These are phyloP conservation scores for Inga leiocalycina DNA, from an alignment of 306 rosid genomes.

Conservation along the genomic window DNA sequence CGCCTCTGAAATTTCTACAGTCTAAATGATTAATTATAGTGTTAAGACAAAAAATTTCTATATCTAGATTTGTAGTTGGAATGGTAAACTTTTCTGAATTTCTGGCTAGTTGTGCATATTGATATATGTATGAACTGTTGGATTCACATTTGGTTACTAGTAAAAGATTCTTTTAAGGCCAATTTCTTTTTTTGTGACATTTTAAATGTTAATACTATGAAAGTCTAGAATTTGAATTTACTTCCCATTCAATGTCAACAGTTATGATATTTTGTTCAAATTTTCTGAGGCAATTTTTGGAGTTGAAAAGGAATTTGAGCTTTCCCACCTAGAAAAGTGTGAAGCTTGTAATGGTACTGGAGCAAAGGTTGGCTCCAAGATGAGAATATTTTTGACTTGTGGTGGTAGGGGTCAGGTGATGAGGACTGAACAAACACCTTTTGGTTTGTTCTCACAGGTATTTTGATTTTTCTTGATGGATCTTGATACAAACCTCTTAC, in stretches of 20 bases:
- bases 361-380: slow-evolving; percentile 83
- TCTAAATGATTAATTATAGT: slow-evolving; percentile 7
- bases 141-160: background rate
- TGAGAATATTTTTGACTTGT: slow-evolving; percentile 92
- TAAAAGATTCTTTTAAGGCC: background rate
- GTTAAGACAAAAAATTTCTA: background rate
- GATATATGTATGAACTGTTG: background rate
- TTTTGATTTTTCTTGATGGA: slow-evolving; percentile 24
- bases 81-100: background rate
- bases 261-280: slow-evolving; percentile 84
- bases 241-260: slow-evolving; percentile 51
- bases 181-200: background rate
- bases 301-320: slow-evolving; percentile 91
- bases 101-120: background rate
- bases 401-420: slow-evolving; percentile 99
- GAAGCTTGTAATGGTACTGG: slow-evolving; percentile 89
- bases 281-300: slow-evolving; percentile 94
- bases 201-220: background rate
- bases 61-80: background rate
- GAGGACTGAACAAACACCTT: slow-evolving; percentile 99
- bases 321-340: slow-evolving; percentile 94
- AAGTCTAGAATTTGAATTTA: slow-evolving; percentile 36
- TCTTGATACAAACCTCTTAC: slow-evolving; percentile 4
- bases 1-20: background rate
- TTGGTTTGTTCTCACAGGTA: slow-evolving; percentile 99